Evolutionary conservation across 2,329 filamentous ascomycete genomes (phyloP).

Genomic region (Zopfia rhizophila): DNA sequence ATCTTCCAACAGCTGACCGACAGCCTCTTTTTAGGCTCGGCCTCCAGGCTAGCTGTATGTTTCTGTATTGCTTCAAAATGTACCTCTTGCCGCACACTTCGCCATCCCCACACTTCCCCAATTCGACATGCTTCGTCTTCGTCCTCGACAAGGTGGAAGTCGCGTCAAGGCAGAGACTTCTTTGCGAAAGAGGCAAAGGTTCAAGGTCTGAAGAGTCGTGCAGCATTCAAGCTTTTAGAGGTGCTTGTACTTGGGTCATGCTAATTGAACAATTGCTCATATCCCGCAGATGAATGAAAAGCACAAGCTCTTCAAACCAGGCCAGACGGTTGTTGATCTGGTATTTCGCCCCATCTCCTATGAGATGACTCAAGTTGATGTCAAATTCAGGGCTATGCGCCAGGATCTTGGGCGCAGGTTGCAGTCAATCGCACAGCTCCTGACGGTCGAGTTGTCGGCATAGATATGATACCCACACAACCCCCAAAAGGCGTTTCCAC

Average conservation of each 20-base stretch:
- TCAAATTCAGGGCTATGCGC: conserved; percentile 74
- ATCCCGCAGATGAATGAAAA: conserved; percentile 77
- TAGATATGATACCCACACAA: conserved; percentile 92
- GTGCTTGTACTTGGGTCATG: conserved; percentile 64
- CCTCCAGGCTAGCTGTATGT: conserved; percentile 5
- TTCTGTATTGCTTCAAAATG: conserved; percentile 30
- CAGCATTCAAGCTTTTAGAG: conserved; percentile 92
- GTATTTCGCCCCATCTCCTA: too few relatives aligned
- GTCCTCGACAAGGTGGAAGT: conserved; percentile 84
- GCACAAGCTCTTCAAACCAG: conserved; percentile 79
- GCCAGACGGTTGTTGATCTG: conserved; percentile 90
- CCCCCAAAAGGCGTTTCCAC: conserved; percentile 92
- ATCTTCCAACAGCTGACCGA: conserved; percentile 49
- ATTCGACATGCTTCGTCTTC: conserved; percentile 45
- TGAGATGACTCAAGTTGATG: too few relatives aligned
- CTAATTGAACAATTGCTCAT: conserved; percentile 24
- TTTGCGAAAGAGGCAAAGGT: conserved; percentile 81
- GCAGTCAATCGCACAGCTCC: conserved; percentile 82
- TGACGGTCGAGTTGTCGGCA: conserved; percentile 82
- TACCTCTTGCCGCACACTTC: conserved; percentile 14
- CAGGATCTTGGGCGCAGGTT: conserved; percentile 74
- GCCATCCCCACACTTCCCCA: background rate
- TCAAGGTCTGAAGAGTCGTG: conserved; percentile 84
- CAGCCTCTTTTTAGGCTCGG: conserved; percentile 38
- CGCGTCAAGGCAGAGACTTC: conserved; percentile 77